Percentiles rank a stretch among this genome's conserved stretches.
These are phyloP conservation scores for Arthroderma sp. DNA, from an alignment of 2,329 filamentous ascomycete genomes.

Conservation along the genomic window DNA sequence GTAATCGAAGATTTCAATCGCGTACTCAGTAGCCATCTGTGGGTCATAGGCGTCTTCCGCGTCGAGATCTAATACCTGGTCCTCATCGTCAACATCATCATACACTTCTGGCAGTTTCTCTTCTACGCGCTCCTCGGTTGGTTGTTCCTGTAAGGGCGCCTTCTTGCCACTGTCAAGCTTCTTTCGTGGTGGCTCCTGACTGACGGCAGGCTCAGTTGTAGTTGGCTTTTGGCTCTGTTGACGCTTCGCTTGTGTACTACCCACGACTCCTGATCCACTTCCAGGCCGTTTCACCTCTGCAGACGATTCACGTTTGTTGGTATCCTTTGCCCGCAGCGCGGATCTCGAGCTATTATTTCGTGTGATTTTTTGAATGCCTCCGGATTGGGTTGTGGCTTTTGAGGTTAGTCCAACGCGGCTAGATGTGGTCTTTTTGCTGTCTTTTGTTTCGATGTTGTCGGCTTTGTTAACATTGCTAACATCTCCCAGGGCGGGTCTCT, in stretches of 20 bases:
- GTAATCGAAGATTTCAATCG: slow-evolving; percentile 88
- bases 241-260: slow-evolving; percentile 54
- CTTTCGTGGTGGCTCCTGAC: slow-evolving; percentile 56
- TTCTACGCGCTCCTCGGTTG: slow-evolving; percentile 15
- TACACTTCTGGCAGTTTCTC: not conserved
- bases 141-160: slow-evolving; percentile 4
- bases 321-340: slow-evolving; percentile 52
- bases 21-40: slow-evolving; percentile 94
- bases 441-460: slow-evolving; percentile 43
- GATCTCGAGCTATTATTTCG: slow-evolving; percentile 48
- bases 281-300: slow-evolving; percentile 56
- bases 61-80: slow-evolving; percentile 50
- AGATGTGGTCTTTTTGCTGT: slow-evolving; percentile 58
- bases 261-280: slow-evolving; percentile 56
- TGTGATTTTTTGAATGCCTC: slow-evolving; percentile 65
- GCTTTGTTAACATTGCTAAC: slow-evolving; percentile 84
- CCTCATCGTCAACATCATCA: slow-evolving; percentile 8
- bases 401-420: slow-evolving; percentile 58
- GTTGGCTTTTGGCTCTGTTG: slow-evolving; percentile 40
- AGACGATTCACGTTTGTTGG: slow-evolving; percentile 45
- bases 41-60: slow-evolving; percentile 83
- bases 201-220: slow-evolving; percentile 46
- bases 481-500: slow-evolving; percentile 78
- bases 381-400: slow-evolving; percentile 62
- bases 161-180: slow-evolving; percentile 47